Evolutionary conservation across 192 early-diverging fungal genomes (phyloP), one percentile per base, ranked within the genome.

Genomic region (Allomyces macrogynus): DNA sequence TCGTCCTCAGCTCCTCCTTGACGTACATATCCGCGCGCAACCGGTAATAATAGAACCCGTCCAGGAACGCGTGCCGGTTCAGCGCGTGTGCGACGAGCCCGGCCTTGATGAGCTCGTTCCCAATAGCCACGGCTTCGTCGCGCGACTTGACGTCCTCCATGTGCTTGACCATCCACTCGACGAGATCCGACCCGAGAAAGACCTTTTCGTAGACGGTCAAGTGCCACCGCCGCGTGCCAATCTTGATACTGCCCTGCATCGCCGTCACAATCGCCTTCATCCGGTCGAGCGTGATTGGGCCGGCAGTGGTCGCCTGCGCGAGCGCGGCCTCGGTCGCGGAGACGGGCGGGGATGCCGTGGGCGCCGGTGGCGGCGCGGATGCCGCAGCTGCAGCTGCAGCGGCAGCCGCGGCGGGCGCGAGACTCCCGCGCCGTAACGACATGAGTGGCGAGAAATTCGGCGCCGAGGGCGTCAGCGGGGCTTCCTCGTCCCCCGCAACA

Each of bases 11-110:
- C 32, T 40, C 32, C 7, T 40, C 32, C 32, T 40, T 40, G 32
- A 40, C 32, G 16, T 57, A 57, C 49, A 57, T 9, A n/a, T 81
- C 78, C 22, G 73, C 77, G 11, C 73, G 75, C 44, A 93, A 66
- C 40, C 80, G 79, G 69, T 95, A 97, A 78, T 89, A 95, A 68
- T 89, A 90, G 57, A 87, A 83, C 0, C 92, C 93, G 67, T 97
- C 95, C 68, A 92, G 68, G 66, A 97, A 92, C 23, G 71, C 61
- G 62, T 87, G 84, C n/a, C 74, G 70, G 8, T 73, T 75, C 25
- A 77, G 74, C 32, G 75, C 81, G 44, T 87, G 83, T 16, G 72
- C 64, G 67, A 95, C 81, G 16, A 95, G 64, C 0, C 88, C 88
- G 23, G 82, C 81, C n/a, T 82, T 74, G 65, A 90, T 70, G 60